Percentiles rank a stretch among this genome's conserved stretches.
These are phyloP conservation scores for Digitaria exilis DNA, from an alignment of 202 grass and related monocot species.

Conservation along the genomic window DNA sequence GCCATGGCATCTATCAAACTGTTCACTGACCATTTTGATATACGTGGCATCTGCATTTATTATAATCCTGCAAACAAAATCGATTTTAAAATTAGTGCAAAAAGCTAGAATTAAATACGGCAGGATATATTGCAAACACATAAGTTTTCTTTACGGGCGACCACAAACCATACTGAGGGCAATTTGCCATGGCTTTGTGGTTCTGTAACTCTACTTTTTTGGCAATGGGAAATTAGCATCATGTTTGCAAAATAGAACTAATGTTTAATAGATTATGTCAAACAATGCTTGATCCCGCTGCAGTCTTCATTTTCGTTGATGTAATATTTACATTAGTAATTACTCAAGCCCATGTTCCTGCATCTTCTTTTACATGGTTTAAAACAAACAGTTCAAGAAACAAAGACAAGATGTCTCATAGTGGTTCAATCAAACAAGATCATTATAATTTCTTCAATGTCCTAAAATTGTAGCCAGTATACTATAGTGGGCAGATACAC, in stretches of 20 bases:
- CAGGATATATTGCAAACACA: neutral
- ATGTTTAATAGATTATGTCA: neutral
- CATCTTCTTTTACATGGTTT: neutral
- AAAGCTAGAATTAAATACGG: constrained; percentile 43
- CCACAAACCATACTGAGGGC: neutral
- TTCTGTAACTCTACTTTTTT: neutral
- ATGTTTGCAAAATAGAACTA: neutral
- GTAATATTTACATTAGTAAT: neutral
- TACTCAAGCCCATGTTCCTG: neutral
- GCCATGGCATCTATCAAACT: constrained; percentile 96
- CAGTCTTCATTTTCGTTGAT: neutral
- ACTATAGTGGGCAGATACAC: neutral
- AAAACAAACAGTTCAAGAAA: constrained; percentile 1
- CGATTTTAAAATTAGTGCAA: constrained; percentile 18
- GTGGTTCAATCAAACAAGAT: neutral
- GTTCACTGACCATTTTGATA: constrained; percentile 99
- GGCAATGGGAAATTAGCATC: neutral
- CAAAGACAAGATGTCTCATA: neutral
- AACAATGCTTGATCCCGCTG: neutral
- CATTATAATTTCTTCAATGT: neutral
- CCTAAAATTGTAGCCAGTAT: neutral
- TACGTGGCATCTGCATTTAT: constrained; percentile 92
- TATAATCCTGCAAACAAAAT: constrained; percentile 75
- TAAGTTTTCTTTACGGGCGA: too few species aligned
- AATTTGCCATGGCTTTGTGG: neutral